phyloP scores from a whole-genome alignment of 2,329 filamentous ascomycete species.

The Ascochyta rabiei region DNA sequence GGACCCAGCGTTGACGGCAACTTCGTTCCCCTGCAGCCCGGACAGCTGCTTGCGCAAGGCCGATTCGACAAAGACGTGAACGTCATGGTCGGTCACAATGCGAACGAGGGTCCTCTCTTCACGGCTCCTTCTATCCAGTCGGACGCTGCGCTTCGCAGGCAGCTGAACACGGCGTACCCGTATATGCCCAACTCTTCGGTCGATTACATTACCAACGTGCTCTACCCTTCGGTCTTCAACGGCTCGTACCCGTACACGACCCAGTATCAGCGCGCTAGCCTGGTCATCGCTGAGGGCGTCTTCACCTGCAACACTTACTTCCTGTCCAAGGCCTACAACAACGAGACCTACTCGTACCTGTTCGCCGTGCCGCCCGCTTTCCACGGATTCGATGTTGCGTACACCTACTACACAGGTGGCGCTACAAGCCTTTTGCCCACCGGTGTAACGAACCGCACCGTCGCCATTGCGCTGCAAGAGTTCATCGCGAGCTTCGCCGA shows the following conservation, averaged over 20 bases:
- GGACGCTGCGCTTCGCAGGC: conserved; percentile 33
- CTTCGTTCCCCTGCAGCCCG: conserved; percentile 41
- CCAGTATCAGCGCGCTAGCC: conserved; percentile 51
- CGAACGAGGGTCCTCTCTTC: conserved; percentile 54
- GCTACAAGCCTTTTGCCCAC: conserved; percentile 15
- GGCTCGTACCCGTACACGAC: conserved; percentile 55
- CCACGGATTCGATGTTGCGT: conserved; percentile 60
- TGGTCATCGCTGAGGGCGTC: conserved; percentile 52
- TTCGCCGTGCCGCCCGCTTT: conserved; percentile 60
- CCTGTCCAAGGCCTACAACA: conserved; percentile 54
- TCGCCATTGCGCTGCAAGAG: conserved; percentile 54
- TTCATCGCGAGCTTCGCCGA: conserved; percentile 54
- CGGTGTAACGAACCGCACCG: conserved; percentile 37
- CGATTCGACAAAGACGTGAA: conserved; percentile 45
- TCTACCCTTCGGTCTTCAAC: conserved; percentile 59
- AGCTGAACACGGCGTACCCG: conserved; percentile 36
- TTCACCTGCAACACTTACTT: conserved; percentile 62
- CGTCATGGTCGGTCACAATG: conserved; percentile 52
- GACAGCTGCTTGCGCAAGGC: conserved; percentile 45
- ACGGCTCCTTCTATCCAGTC: conserved; percentile 48
- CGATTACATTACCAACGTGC: conserved; percentile 50
- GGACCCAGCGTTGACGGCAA: conserved; percentile 45
- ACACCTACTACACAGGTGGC: conserved; percentile 59
- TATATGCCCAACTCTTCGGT: conserved; percentile 41
- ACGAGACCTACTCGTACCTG: conserved; percentile 58